These are phyloP conservation scores for Coix lacrymajobi DNA, from an alignment of 176 grass and related monocot species.

Conservation along the genomic window DNA sequence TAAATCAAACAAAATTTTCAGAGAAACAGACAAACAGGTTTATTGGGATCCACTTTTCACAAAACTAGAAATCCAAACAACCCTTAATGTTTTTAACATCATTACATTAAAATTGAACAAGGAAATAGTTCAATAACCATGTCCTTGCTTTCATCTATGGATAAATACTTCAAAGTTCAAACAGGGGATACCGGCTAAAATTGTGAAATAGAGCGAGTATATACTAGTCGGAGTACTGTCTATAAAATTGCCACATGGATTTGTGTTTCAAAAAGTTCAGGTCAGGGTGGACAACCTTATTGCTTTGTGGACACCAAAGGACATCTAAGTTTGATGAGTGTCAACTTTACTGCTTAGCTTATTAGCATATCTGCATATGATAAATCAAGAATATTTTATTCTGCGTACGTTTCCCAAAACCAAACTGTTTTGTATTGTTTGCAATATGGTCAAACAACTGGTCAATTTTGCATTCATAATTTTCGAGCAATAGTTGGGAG, in stretches of 20 bases:
- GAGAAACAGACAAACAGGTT: background rate
- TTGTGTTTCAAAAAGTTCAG: background rate
- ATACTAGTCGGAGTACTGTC: background rate
- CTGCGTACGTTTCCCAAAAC: background rate
- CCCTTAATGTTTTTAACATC: background rate
- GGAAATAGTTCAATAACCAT: background rate
- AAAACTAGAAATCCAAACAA: background rate
- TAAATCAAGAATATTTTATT: background rate
- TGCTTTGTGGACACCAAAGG: background rate
- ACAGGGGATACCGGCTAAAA: too few species aligned
- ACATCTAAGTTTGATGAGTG: background rate
- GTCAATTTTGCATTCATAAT: background rate
- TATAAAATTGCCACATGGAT: background rate
- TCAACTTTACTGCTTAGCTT: background rate
- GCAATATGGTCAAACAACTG: background rate
- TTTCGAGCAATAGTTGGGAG: conserved; percentile 1
- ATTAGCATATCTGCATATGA: background rate
- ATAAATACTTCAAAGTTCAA: background rate
- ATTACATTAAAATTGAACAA: background rate
- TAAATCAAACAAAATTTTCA: background rate
- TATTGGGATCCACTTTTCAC: background rate
- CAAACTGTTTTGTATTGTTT: background rate
- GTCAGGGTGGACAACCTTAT: background rate
- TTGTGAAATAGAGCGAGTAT: background rate
- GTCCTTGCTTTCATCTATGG: background rate